phyloP scores from a whole-genome alignment of 768 basidiomycete species.

The Flagelloscypha sp. region DNA sequence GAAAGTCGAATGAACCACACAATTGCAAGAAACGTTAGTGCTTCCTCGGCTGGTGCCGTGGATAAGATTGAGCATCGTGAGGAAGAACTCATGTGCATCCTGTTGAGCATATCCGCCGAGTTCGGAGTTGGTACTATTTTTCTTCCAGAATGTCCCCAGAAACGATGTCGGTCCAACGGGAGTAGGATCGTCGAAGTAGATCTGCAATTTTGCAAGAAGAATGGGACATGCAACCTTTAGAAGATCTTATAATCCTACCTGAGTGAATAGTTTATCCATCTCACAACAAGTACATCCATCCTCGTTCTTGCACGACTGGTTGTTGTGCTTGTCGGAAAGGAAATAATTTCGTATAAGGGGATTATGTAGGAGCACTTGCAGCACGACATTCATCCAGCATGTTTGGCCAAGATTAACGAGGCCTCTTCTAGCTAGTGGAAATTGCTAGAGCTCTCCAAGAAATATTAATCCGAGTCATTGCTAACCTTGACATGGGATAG shows the following conservation, averaged over 20 bases:
- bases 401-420: constrained; percentile 87
- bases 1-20: constrained; percentile 87
- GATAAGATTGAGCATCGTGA: constrained; percentile 77
- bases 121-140: constrained; percentile 60
- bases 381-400: constrained; percentile 87
- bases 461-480: constrained; percentile 1
- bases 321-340: constrained; percentile 85
- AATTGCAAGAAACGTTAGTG: constrained; percentile 76
- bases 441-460: background rate
- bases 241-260: constrained; percentile 33
- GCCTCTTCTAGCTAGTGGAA: constrained; percentile 60
- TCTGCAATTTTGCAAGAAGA: constrained; percentile 26
- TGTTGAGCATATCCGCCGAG: constrained; percentile 91
- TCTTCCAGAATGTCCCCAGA: constrained; percentile 77
- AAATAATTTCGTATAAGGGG: constrained; percentile 85
- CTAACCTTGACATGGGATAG: constrained; percentile 70
- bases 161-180: constrained; percentile 81
- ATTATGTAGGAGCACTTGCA: constrained; percentile 86
- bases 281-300: constrained; percentile 89
- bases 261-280: constrained; percentile 80
- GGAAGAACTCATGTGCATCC: constrained; percentile 87
- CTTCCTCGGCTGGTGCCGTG: constrained; percentile 70
- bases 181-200: constrained; percentile 46
- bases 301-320: constrained; percentile 52
- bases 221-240: background rate